phyloP scores from a whole-genome alignment of 495 filamentous ascomycete species.

The Penicillium coprophilum region DNA sequence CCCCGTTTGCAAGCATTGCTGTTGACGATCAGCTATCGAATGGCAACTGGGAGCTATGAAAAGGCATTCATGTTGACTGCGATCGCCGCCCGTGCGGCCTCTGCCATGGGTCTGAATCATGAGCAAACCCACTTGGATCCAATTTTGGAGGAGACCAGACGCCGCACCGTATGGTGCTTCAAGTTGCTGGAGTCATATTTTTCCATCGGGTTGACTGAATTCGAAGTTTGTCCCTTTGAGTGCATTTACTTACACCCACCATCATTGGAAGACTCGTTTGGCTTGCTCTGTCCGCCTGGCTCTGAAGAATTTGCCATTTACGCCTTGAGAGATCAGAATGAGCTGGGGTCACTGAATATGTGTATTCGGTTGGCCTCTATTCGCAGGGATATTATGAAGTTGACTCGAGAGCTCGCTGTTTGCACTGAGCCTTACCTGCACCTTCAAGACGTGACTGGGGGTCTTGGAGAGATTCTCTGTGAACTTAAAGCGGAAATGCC shows the following conservation, averaged over 20 bases:
- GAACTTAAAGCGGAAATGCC: not conserved
- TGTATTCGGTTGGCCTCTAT: constrained; percentile 19
- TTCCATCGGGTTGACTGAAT: constrained; percentile 24
- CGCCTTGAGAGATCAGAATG: not conserved
- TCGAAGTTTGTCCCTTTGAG: constrained; percentile 18
- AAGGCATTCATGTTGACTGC: constrained; percentile 25
- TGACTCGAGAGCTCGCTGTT: constrained; percentile 18
- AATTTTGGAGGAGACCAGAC: constrained; percentile 21
- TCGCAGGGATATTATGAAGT: constrained; percentile 18
- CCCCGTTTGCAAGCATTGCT: constrained; percentile 17
- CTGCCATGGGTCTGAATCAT: constrained; percentile 21
- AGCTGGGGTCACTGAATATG: not conserved
- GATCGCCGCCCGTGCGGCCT: constrained; percentile 15
- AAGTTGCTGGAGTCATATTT: constrained; percentile 18
- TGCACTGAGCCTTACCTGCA: constrained; percentile 16
- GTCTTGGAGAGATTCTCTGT: not conserved
- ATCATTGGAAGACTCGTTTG: constrained; percentile 16
- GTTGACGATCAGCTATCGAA: constrained; percentile 19
- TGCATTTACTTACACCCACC: constrained; percentile 25
- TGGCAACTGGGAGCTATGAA: constrained; percentile 13
- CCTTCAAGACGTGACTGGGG: not conserved
- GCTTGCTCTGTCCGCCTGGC: not conserved
- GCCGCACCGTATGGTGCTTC: constrained; percentile 24
- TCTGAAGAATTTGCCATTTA: not conserved
- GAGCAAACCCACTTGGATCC: constrained; percentile 21